These are phyloP conservation scores for Capsicum rhomboideum DNA, from an alignment of 257 asterid species.

Conservation along the genomic window DNA sequence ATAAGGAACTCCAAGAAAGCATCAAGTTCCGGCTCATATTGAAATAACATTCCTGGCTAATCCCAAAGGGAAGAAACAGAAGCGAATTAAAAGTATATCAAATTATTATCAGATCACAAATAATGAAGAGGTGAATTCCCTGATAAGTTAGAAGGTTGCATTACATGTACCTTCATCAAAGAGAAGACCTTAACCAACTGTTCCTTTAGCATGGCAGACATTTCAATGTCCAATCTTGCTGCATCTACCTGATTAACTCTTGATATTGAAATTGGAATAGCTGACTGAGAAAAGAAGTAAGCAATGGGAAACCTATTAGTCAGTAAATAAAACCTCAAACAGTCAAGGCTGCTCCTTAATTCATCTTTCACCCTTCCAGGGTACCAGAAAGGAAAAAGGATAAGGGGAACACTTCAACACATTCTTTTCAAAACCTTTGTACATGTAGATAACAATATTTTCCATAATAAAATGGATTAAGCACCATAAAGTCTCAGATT, in stretches of 20 bases:
- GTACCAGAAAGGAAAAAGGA: not conserved
- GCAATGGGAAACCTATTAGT: not conserved
- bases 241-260: conserved; percentile 89
- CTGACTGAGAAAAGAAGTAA: conserved; percentile 31
- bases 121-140: not conserved
- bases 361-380: not conserved
- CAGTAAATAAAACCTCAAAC: not conserved
- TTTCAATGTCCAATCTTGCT: conserved; percentile 73
- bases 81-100: conserved; percentile 32
- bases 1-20: conserved; percentile 86
- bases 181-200: conserved; percentile 79
- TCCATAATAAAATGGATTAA: no score
- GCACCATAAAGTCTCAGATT: no score
- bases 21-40: conserved; percentile 83
- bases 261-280: conserved; percentile 65
- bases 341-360: not conserved
- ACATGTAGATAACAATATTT: not conserved
- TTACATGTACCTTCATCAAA: conserved; percentile 62
- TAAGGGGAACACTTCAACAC: not conserved
- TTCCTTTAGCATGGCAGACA: conserved; percentile 87
- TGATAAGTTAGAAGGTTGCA: conserved; percentile 1
- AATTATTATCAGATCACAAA: not conserved
- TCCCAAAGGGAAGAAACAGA: conserved; percentile 37
- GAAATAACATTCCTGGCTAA: conserved; percentile 96
- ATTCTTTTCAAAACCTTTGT: not conserved